These are phyloP conservation scores for Colletotrichum sp. DNA, from an alignment of 2,329 filamentous ascomycete genomes.

Conservation along the genomic window DNA sequence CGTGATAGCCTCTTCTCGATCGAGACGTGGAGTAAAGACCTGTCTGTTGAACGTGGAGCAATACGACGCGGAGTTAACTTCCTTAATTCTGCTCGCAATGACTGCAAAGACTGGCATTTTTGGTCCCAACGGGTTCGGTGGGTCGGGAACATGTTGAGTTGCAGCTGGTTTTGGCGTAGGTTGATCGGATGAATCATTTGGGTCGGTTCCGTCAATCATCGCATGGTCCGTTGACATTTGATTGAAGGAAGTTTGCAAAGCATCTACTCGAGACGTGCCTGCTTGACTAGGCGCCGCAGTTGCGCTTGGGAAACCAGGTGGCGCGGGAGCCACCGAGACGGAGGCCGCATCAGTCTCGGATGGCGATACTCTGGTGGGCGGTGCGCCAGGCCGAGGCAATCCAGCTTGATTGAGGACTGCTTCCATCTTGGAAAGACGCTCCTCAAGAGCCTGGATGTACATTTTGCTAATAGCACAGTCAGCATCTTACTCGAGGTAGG, in stretches of 20 bases:
- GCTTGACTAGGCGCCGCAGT: not conserved
- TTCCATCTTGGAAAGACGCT: conserved; percentile 21
- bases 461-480: not conserved
- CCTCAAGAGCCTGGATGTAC: conserved; percentile 16
- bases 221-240: not conserved
- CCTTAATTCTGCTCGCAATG: conserved; percentile 2
- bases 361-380: conserved; percentile 2
- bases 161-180: not conserved
- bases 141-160: not conserved
- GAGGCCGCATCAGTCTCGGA: conserved; percentile 15
- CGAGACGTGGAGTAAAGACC: conserved; percentile 9
- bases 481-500: not conserved
- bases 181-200: not conserved
- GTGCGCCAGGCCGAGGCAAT: conserved; percentile 4
- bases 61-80: conserved; percentile 7
- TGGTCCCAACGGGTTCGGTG: not conserved
- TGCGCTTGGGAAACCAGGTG: not conserved
- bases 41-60: conserved; percentile 17
- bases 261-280: not conserved
- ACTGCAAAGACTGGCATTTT: conserved; percentile 10
- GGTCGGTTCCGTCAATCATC: not conserved
- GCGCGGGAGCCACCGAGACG: not conserved
- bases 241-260: not conserved
- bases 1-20: conserved; percentile 4
- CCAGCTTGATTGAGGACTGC: conserved; percentile 6